Conservation (phyloP, 495 filamentous ascomycete genomes). For the Immersiella caudata region DNA sequence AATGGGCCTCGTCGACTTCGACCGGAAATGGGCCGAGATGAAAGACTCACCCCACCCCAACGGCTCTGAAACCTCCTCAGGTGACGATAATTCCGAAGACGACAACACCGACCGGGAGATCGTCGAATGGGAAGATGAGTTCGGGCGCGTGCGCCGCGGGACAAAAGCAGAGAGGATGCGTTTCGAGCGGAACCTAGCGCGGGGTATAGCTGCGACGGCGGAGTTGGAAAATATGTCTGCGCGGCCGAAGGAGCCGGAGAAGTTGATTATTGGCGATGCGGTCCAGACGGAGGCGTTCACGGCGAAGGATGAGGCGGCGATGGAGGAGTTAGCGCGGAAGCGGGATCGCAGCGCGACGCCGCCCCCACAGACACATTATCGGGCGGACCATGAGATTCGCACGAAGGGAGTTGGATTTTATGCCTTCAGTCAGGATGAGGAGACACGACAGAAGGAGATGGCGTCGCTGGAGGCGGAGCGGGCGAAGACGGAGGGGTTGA, state of each 20-base stretch:
- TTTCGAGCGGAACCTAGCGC: slow-evolving; percentile 51
- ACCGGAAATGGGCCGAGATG: slow-evolving; percentile 85
- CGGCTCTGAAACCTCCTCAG: slow-evolving; percentile 42
- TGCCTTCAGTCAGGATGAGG: slow-evolving; percentile 73
- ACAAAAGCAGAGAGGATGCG: slow-evolving; percentile 65
- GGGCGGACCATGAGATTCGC: slow-evolving; percentile 77
- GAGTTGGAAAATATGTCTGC: slow-evolving; percentile 52
- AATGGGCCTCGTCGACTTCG: slow-evolving; percentile 82
- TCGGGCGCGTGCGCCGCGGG: slow-evolving; percentile 73
- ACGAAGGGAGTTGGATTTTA: slow-evolving; percentile 92
- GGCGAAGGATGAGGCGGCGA: slow-evolving; percentile 62
- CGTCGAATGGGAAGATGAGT: slow-evolving; percentile 86
- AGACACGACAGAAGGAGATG: slow-evolving; percentile 72
- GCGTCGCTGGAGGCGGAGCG: slow-evolving; percentile 66
- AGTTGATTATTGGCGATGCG: slow-evolving; percentile 81
- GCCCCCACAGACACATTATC: slow-evolving; percentile 78
- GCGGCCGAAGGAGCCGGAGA: slow-evolving; percentile 62
- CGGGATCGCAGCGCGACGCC: slow-evolving; percentile 77
- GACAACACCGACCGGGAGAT: slow-evolving; percentile 56
- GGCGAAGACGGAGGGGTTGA: slow-evolving; percentile 64
- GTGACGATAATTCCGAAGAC: slow-evolving; percentile 44
- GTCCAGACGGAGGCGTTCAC: slow-evolving; percentile 82
- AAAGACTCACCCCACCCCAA: slow-evolving; percentile 39
- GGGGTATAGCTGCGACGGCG: slow-evolving; percentile 47
- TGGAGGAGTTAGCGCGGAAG: slow-evolving; percentile 72